phyloP scores from a whole-genome alignment of 176 grass and related monocot genomes.

The Zoysia pacifica region DNA sequence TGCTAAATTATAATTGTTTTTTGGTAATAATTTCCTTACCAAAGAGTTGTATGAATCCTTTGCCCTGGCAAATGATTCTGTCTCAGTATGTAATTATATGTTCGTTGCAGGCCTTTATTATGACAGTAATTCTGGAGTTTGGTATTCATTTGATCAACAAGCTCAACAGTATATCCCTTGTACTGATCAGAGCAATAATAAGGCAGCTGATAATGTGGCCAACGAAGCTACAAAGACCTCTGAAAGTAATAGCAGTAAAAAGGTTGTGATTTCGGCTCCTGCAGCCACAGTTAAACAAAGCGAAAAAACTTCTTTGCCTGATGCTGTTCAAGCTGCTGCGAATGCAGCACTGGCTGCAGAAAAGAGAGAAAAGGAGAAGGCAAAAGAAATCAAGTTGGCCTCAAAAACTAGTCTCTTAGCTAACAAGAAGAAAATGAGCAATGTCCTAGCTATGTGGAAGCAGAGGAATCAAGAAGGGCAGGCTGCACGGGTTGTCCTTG shows the following conservation, averaged over 20 bases:
- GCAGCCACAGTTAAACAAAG: slow-evolving; percentile 73
- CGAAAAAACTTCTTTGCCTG: slow-evolving; percentile 73
- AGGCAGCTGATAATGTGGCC: slow-evolving; percentile 44
- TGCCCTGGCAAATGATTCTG: background rate
- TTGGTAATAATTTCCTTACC: slow-evolving; percentile 11
- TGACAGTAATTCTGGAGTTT: slow-evolving; percentile 81
- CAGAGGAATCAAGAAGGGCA: slow-evolving; percentile 97
- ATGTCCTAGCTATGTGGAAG: slow-evolving; percentile 98
- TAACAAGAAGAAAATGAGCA: slow-evolving; percentile 99
- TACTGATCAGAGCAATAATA: slow-evolving; percentile 61
- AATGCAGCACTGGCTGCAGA: slow-evolving; percentile 87
- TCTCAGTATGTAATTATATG: slow-evolving; percentile 34
- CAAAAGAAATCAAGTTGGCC: slow-evolving; percentile 87
- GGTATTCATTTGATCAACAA: slow-evolving; percentile 86
- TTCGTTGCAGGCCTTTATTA: slow-evolving; percentile 87
- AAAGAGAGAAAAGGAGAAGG: slow-evolving; percentile 96
- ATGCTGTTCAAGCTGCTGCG: slow-evolving; percentile 91
- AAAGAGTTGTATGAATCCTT: slow-evolving; percentile 8
- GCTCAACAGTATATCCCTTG: slow-evolving; percentile 85
- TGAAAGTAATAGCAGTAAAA: slow-evolving; percentile 63
- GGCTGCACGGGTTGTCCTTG: slow-evolving; percentile 41
- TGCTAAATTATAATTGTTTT: background rate
- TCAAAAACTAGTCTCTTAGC: slow-evolving; percentile 84
- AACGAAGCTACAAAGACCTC: slow-evolving; percentile 62
- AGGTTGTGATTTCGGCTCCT: slow-evolving; percentile 89